Evolutionary conservation across 1,284 basidiomycete genomes (phyloP).

Genomic region (Entoloma clypeatum): DNA sequence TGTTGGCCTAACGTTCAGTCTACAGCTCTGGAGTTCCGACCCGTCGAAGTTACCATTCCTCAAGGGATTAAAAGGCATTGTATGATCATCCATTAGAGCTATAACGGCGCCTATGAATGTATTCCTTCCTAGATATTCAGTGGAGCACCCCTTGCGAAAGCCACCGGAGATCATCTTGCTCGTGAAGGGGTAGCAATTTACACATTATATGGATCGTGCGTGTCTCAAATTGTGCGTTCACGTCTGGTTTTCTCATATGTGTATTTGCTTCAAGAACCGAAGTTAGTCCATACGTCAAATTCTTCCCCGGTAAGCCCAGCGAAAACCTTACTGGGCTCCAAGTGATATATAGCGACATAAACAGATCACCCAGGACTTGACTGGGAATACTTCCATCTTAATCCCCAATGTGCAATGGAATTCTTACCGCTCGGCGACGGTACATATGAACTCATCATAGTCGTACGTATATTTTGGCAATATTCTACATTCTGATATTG

Average conservation of each 20-base stretch:
- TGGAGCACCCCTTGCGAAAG: conserved; percentile 23
- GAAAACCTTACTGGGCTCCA: not conserved
- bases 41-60: conserved; percentile 17
- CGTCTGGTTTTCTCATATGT: not conserved
- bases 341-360: conserved; percentile 2
- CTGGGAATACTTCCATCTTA: conserved; percentile 26
- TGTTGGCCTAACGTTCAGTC: not conserved
- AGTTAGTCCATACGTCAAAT: conserved; percentile 19
- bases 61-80: conserved; percentile 19
- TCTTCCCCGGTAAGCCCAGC: conserved; percentile 17
- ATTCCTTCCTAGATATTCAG: conserved; percentile 22
- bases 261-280: conserved; percentile 26
- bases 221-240: not conserved
- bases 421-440: no score
- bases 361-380: conserved; percentile 18
- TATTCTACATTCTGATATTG: no score
- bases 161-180: conserved; percentile 22
- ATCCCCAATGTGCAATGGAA: no score
- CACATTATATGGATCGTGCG: conserved; percentile 29
- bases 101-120: not conserved
- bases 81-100: conserved; percentile 3
- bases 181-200: conserved; percentile 23
- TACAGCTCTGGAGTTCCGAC: conserved; percentile 22
- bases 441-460: no score
- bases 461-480: no score